Percentiles rank a stretch among this genome's conserved stretches.
Evolutionary conservation across 2,329 filamentous ascomycete genomes (phyloP).

Genomic region (Fusarium drepaniforme): DNA sequence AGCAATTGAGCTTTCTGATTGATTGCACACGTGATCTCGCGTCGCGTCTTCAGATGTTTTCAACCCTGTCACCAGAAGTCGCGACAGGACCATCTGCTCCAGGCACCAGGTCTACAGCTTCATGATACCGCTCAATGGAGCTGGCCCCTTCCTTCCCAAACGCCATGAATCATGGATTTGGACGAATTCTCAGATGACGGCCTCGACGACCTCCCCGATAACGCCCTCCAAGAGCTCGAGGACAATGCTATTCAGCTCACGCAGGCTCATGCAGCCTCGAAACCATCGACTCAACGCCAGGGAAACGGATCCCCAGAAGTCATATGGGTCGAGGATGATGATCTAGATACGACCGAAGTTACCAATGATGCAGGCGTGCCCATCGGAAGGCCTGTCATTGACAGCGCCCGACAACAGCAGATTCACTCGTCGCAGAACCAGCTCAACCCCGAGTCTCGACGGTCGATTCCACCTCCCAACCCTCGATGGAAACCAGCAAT

Average conservation of each 20-base stretch:
- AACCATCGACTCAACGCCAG: slow-evolving; percentile 36
- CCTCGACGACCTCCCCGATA: slow-evolving; percentile 70
- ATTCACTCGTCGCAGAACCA: slow-evolving; percentile 43
- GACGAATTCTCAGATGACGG: slow-evolving; percentile 75
- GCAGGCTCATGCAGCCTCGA: slow-evolving; percentile 52
- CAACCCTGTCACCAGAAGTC: slow-evolving; percentile 12
- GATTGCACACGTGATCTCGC: slow-evolving; percentile 46
- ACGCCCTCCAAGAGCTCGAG: slow-evolving; percentile 72
- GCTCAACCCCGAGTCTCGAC: slow-evolving; percentile 36
- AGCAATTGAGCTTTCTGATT: neutral
- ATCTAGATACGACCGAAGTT: slow-evolving; percentile 70
- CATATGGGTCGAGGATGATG: slow-evolving; percentile 66
- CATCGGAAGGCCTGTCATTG: slow-evolving; percentile 50
- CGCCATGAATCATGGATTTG: slow-evolving; percentile 51
- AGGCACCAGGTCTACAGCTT: slow-evolving; percentile 7
- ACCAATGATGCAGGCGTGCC: slow-evolving; percentile 61
- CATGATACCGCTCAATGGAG: slow-evolving; percentile 40
- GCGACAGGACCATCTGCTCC: slow-evolving; percentile 11
- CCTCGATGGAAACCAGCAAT: slow-evolving; percentile 55
- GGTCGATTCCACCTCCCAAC: slow-evolving; percentile 49
- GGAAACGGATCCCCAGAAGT: slow-evolving; percentile 51
- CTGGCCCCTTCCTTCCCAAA: neutral
- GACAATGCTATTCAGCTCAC: slow-evolving; percentile 73
- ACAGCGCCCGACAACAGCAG: slow-evolving; percentile 52
- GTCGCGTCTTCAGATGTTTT: slow-evolving; percentile 38